Evolutionary conservation across 2,329 filamentous ascomycete genomes (phyloP), one percentile per base, ranked within the genome.

Genomic region (Fonsecaea monophora): DNA sequence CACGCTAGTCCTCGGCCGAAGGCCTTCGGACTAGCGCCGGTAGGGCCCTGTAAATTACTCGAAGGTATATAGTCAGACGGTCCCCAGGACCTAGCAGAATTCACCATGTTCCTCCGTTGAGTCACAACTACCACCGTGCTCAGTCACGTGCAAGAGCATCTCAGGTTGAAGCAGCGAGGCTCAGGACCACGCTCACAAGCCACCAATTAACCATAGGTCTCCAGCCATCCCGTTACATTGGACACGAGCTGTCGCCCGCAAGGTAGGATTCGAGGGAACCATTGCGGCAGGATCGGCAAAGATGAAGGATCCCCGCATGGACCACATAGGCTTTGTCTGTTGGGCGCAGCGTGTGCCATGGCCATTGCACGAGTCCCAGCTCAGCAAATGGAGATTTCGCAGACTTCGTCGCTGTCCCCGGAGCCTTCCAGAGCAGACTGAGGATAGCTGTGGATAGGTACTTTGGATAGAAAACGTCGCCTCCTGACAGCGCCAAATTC

Each of bases 221-320:
- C 21, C 21, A 5, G 3, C 6, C 10, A 50, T 13, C 18, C 18
- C 25, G 18, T 3, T 12, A 7, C 21, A 5, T 30, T 4, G 10
- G 7, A 5, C 25, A 12, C 21, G 18, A 50, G 12, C 1, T 50
- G 12, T 50, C 15, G 21, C 12, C 45, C 5, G 45, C 21, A 30
- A 50, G 45, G 45, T 50, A 30, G 45, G 18, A 50, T 30, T 4
- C 21, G 13, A 25, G 21, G 18, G 15, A 25, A 10, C 1, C 21
- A 9, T 12, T 50, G 45, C 45, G 12, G 45, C 18, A 25, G 45
- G 45, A 50, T 50, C 45, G 45, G 45, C 45, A 30, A 50, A 50
- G 45, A 25, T 18, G 45, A 50, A 12, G 45, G 21, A 50, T 50
- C 45, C 45, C 45, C 45, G 45, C 45, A 50, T 50, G 2, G 18